Evolutionary conservation across 2,329 filamentous ascomycete genomes (phyloP).

Genomic region (Tolypocladium endophyticum): DNA sequence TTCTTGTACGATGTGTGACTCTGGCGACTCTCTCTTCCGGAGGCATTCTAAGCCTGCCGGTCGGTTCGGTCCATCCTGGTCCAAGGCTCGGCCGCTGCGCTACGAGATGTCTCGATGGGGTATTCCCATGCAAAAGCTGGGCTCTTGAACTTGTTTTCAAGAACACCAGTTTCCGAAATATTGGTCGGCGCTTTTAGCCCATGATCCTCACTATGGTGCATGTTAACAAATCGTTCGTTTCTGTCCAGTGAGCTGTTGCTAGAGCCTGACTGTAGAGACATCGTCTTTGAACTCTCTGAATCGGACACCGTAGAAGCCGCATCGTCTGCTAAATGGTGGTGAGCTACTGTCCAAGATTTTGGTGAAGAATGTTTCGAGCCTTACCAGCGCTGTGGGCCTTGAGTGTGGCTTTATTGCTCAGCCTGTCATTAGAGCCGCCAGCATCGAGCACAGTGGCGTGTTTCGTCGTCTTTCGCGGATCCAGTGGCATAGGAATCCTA

Average conservation of each 20-base stretch:
- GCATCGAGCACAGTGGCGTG: not conserved
- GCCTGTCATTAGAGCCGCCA: not conserved
- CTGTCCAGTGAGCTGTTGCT: not conserved
- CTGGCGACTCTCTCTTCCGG: not conserved
- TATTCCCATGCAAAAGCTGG: not conserved
- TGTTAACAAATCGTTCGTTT: not conserved
- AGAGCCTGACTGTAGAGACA: not conserved
- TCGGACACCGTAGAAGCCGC: not conserved
- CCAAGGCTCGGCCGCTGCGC: not conserved
- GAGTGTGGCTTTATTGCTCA: not conserved
- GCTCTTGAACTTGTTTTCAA: not conserved
- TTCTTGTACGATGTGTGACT: not conserved
- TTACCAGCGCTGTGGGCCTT: not conserved
- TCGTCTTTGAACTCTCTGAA: not conserved
- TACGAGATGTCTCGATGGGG: not conserved
- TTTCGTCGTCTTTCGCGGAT: constrained; percentile 8
- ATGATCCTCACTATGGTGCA: not conserved
- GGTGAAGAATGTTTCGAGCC: not conserved
- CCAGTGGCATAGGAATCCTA: constrained; percentile 22
- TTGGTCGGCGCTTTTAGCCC: not conserved
- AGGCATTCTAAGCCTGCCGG: not conserved
- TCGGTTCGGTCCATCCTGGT: not conserved
- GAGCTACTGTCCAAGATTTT: too few species aligned
- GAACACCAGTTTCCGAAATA: not conserved
- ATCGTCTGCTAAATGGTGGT: not conserved